Base-by-base conservation (phyloP, 805 yeast genomes). In the Candida anglica region DNA sequence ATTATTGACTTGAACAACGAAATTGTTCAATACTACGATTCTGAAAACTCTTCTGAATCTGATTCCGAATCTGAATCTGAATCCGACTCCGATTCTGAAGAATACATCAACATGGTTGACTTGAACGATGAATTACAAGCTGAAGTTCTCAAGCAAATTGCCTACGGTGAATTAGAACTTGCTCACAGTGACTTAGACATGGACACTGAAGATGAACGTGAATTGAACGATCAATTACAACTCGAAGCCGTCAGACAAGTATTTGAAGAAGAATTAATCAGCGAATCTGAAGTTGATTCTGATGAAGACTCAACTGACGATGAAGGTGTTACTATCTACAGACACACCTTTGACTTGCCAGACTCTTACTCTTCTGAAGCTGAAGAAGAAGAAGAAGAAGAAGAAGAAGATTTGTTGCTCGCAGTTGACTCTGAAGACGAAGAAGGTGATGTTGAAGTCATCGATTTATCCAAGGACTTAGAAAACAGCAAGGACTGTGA, bases 401-500 rank as follows among this genome's bases (percentile, higher is more conserved):
- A 30, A 24, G 49, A 48, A 19, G 44, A 43, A 14, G 56, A 52
- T 15, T 46, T 47, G 27, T 56, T 59, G 37, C 41, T 49, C 19
- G 63, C 63, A 28, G 48, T 52, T 25, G 59, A 54, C 36, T 47
- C 55, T 18, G 57, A 27, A 7, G 41, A 39, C 10, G 63, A 57
- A 27, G 60, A 57, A 32, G 58, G 52, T 13, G 64, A 58, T 29
- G 43, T 49, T 31, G 60, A 54, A 30, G 48, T 65, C 26, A 58
- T 65, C 41, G 72, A 66, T 43, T 60, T 66, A 47, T 48, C 65
- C 28, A 56, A 56, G 28, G 73, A 66, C 47, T 60, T 66, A 44
- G 60, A 57, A 40, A 53, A 62, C 48, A 58, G 67, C 26, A 66
- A 66, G 40, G 73, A 66, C 48, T 66, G 68, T 44, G 71, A 66